phyloP scores from a whole-genome alignment of 495 filamentous ascomycete genomes.

The Penicillium longicatenatum region DNA sequence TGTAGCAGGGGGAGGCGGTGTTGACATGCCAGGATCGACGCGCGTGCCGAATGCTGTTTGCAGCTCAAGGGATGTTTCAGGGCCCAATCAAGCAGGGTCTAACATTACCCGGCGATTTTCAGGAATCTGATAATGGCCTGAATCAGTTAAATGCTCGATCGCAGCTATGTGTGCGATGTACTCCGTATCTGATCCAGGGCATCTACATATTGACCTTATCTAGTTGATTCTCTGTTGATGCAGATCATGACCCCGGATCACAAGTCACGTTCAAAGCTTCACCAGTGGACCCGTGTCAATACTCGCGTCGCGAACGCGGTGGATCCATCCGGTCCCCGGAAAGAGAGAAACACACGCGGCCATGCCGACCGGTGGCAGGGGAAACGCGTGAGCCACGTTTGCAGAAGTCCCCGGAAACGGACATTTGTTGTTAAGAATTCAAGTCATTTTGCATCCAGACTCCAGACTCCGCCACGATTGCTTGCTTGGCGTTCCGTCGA shows the following conservation, averaged over 20 bases:
- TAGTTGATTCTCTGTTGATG: too few species aligned
- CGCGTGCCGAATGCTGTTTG: constrained; percentile 32
- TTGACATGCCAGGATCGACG: constrained; percentile 39
- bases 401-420: constrained; percentile 19
- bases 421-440: constrained; percentile 5
- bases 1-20: constrained; percentile 41
- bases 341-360: constrained; percentile 10
- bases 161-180: too few species aligned
- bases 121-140: neutral
- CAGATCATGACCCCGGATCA: neutral
- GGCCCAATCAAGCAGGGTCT: too few species aligned
- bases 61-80: constrained; percentile 21
- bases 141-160: too few species aligned
- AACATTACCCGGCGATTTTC: constrained; percentile 1
- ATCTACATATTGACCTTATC: too few species aligned
- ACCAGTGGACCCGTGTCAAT: neutral
- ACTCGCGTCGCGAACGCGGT: neutral
- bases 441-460: neutral
- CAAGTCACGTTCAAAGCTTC: neutral
- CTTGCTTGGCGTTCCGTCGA: neutral
- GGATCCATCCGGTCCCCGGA: neutral
- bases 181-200: too few species aligned
- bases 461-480: neutral
- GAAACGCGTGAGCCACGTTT: constrained; percentile 20
- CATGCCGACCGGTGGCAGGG: constrained; percentile 21